Conservation (phyloP, 192 early-diverging fungal genomes). For the Backusella westeae region DNA sequence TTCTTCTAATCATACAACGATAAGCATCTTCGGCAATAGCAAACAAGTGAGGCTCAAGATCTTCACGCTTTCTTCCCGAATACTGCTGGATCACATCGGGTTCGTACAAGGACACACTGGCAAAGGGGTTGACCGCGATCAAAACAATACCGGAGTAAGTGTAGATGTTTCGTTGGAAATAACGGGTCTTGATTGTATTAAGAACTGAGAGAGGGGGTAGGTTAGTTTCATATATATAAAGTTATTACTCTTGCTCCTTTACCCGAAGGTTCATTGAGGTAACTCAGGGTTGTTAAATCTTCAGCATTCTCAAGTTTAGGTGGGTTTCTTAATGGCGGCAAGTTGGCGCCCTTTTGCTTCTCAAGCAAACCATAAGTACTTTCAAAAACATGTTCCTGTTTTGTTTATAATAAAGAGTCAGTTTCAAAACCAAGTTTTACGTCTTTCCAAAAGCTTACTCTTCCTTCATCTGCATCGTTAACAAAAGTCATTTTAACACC, state of each 20-base stretch:
- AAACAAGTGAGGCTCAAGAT: slow-evolving; percentile 98
- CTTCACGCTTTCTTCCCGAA: slow-evolving; percentile 87
- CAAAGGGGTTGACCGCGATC: slow-evolving; percentile 97
- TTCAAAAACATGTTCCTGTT: slow-evolving; percentile 71
- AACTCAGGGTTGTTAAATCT: slow-evolving; percentile 88
- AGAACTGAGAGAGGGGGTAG: slow-evolving; percentile 59
- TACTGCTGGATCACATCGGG: slow-evolving; percentile 92
- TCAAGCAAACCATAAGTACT: slow-evolving; percentile 69
- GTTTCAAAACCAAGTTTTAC: not conserved
- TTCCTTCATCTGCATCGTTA: slow-evolving; percentile 43
- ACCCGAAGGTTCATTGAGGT: slow-evolving; percentile 91
- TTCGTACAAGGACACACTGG: slow-evolving; percentile 79
- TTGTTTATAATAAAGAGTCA: not conserved
- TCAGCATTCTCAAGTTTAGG: slow-evolving; percentile 85
- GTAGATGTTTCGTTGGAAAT: slow-evolving; percentile 92
- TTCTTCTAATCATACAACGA: slow-evolving; percentile 88
- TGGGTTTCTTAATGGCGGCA: slow-evolving; percentile 96
- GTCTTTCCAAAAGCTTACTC: not conserved
- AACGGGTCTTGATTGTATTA: slow-evolving; percentile 90
- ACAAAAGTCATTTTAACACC: slow-evolving; percentile 58
- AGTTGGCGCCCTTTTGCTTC: slow-evolving; percentile 57
- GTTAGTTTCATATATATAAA: not conserved
- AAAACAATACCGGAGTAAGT: slow-evolving; percentile 99
- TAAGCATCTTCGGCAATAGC: slow-evolving; percentile 99
- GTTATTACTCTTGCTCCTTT: not conserved